A percentile compares a stretch with the other conserved stretches of the same genome.
These are phyloP conservation scores for Scleroderma citrinum DNA, from an alignment of 768 basidiomycete genomes.

Conservation along the genomic window DNA sequence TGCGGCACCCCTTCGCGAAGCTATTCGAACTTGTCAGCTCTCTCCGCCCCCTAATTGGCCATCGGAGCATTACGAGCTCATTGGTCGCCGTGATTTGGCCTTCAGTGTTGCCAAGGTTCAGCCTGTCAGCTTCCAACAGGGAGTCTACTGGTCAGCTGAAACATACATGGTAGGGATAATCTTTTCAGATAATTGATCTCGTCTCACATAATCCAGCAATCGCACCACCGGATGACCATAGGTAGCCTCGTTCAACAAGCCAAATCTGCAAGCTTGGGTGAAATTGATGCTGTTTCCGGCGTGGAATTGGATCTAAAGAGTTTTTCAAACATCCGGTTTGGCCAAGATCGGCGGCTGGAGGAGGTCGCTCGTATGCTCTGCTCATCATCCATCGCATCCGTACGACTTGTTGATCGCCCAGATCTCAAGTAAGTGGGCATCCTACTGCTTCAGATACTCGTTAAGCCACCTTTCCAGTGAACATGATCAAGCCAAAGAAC, in stretches of 20 bases:
- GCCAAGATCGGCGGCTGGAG: conserved; percentile 82
- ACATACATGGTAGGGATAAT: conserved; percentile 24
- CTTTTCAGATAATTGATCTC: neutral
- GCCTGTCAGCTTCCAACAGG: conserved; percentile 24
- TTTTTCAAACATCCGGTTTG: conserved; percentile 81
- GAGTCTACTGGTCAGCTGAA: conserved; percentile 26
- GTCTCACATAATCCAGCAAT: conserved; percentile 38
- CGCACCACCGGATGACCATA: conserved; percentile 45
- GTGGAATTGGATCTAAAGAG: conserved; percentile 69
- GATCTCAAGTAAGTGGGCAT: conserved; percentile 54
- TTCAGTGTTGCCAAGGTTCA: conserved; percentile 28
- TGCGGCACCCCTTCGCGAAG: conserved; percentile 77
- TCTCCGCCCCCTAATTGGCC: conserved; percentile 75
- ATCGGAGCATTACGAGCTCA: conserved; percentile 28
- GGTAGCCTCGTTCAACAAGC: conserved; percentile 46
- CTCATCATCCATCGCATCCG: conserved; percentile 62
- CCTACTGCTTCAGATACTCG: neutral
- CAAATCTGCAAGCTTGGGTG: conserved; percentile 45
- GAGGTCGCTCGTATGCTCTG: conserved; percentile 91
- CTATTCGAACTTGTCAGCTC: conserved; percentile 76
- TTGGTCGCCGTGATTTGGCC: conserved; percentile 27
- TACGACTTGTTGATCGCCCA: conserved; percentile 62
- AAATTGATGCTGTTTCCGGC: conserved; percentile 56
- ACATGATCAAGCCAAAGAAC: conserved; percentile 79
- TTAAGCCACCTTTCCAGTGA: conserved; percentile 48